phyloP scores from a whole-genome alignment of 2,329 filamentous ascomycete species.

The Leptosphaerulina australis region DNA sequence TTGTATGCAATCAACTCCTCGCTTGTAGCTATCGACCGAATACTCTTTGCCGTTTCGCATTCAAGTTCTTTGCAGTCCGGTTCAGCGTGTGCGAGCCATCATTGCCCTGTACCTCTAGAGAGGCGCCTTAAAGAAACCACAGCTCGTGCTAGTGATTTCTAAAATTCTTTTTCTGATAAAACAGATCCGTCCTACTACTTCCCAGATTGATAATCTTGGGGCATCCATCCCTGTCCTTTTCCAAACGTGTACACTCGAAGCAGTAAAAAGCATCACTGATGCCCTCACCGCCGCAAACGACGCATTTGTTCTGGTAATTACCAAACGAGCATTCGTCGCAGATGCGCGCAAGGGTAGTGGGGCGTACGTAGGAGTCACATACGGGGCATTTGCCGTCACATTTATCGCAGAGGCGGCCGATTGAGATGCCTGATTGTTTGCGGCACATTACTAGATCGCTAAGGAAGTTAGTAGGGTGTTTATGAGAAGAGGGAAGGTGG shows the following conservation, averaged over 20 bases:
- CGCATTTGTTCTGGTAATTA: slow-evolving; percentile 99
- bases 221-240: slow-evolving; percentile 96
- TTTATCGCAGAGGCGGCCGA: slow-evolving; percentile 99
- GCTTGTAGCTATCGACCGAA: not conserved
- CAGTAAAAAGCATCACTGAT: slow-evolving; percentile 99
- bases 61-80: not conserved
- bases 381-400: slow-evolving; percentile 99
- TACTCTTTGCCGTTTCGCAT: too few species aligned
- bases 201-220: slow-evolving; percentile 99
- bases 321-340: slow-evolving; percentile 99
- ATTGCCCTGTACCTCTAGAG: too few species aligned
- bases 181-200: slow-evolving; percentile 91
- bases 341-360: slow-evolving; percentile 95
- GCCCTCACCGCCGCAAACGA: slow-evolving; percentile 96
- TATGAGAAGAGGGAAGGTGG: not conserved
- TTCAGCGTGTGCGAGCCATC: too few species aligned
- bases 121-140: not conserved
- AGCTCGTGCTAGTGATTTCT: slow-evolving; percentile 59
- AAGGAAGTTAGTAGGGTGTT: slow-evolving; percentile 27
- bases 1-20: not conserved
- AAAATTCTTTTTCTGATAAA: slow-evolving; percentile 76
- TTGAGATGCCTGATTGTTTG: slow-evolving; percentile 96
- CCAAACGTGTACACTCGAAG: slow-evolving; percentile 95
- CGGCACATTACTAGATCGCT: slow-evolving; percentile 99
- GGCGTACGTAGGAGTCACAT: slow-evolving; percentile 98